Percentiles rank a stretch among this genome's conserved stretches.
Conservation (phyloP, 2,329 filamentous ascomycete genomes). For the Fusarium sp. region DNA sequence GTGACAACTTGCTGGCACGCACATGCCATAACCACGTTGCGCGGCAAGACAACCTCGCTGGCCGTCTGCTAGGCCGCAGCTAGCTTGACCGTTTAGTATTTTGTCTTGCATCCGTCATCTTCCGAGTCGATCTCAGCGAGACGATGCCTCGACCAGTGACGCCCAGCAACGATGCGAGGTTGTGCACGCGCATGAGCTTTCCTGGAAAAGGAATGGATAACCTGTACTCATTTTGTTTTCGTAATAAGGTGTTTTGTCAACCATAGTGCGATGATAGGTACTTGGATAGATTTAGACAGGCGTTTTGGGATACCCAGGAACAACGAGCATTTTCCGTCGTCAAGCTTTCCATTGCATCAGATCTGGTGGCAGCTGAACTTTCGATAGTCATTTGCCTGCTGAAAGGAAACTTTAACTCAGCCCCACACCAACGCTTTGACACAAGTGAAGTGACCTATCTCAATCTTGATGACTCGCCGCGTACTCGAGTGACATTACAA, state of each 20-base stretch:
- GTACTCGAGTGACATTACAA: slow-evolving; percentile 14
- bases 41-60: background rate
- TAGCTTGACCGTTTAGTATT: background rate
- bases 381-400: slow-evolving; percentile 1
- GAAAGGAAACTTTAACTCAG: background rate
- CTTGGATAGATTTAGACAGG: slow-evolving; percentile 39
- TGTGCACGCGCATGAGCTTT: background rate
- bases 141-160: background rate
- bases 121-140: background rate
- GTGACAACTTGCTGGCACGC: slow-evolving; percentile 13
- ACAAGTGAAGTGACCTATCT: slow-evolving; percentile 16
- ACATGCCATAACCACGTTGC: background rate
- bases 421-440: background rate
- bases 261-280: background rate
- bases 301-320: slow-evolving; percentile 40
- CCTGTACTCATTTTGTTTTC: slow-evolving; percentile 1
- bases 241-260: background rate
- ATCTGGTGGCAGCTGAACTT: background rate
- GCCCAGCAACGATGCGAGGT: background rate
- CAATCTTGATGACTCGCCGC: slow-evolving; percentile 14
- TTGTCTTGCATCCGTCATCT: background rate
- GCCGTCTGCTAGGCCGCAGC: background rate
- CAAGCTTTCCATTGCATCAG: background rate
- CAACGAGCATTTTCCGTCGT: slow-evolving; percentile 17
- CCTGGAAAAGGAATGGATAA: background rate